phyloP scores from a whole-genome alignment of 495 filamentous ascomycete species.

The Amphirosellinia nigrospora region DNA sequence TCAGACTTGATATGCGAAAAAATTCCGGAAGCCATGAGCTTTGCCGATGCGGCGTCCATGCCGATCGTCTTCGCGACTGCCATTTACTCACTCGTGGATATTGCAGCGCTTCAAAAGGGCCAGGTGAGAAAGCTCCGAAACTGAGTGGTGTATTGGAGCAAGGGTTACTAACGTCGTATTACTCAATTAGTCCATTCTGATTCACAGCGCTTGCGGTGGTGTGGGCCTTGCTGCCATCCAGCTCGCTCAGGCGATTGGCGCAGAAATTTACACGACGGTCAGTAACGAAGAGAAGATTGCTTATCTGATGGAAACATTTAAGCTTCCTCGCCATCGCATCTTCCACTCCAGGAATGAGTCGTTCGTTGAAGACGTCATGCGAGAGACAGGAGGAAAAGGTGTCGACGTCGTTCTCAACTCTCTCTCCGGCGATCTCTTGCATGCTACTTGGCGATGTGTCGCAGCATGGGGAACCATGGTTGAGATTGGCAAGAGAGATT shows the following conservation, averaged over 20 bases:
- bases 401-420: conserved; percentile 64
- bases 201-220: conserved; percentile 63
- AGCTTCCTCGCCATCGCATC: conserved; percentile 52
- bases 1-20: no score
- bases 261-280: conserved; percentile 57
- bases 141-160: no score
- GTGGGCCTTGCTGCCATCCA: conserved; percentile 65
- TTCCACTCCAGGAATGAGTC: conserved; percentile 44
- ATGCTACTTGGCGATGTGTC: conserved; percentile 56
- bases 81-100: no score
- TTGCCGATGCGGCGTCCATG: no score
- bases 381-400: conserved; percentile 53
- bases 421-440: no score
- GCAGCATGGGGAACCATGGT: conserved; percentile 62
- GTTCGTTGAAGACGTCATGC: conserved; percentile 49
- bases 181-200: conserved; percentile 55
- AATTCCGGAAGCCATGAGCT: no score
- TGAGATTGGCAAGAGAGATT: conserved; percentile 59
- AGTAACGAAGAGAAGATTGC: conserved; percentile 46
- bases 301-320: conserved; percentile 44
- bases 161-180: no score
- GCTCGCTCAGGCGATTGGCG: conserved; percentile 54
- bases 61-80: no score
- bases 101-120: no score
- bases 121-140: no score